Percentiles rank a stretch among this genome's conserved stretches.
phyloP scores from a whole-genome alignment of 495 filamentous ascomycete species.

The Sporormia fimetaria region DNA sequence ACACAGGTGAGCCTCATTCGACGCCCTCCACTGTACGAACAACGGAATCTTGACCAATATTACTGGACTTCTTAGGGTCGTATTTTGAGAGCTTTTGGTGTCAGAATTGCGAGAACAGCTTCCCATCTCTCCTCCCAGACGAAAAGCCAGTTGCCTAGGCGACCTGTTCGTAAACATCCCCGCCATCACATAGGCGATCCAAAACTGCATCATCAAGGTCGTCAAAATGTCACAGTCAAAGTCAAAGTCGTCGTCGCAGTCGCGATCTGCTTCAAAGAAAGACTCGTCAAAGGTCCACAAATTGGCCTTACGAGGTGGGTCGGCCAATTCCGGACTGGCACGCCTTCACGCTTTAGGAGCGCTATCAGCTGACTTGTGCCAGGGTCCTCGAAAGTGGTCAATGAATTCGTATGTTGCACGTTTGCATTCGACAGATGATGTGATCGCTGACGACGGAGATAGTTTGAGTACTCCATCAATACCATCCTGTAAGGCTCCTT shows the following conservation, averaged over 20 bases:
- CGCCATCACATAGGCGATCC: too few species aligned
- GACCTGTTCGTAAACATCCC: too few species aligned
- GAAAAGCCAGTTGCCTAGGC: too few species aligned
- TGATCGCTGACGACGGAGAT: not conserved
- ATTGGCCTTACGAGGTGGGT: constrained; percentile 73
- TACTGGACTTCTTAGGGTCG: too few species aligned
- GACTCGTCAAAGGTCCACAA: constrained; percentile 92
- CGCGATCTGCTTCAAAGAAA: constrained; percentile 41
- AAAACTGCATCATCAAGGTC: not conserved
- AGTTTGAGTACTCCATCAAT: constrained; percentile 87
- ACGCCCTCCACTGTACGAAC: too few species aligned
- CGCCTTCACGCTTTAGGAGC: not conserved
- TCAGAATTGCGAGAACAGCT: too few species aligned
- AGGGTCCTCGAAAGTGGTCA: constrained; percentile 77
- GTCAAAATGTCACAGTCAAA: constrained; percentile 25
- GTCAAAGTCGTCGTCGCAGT: constrained; percentile 17
- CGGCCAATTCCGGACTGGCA: not conserved
- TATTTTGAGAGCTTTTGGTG: too few species aligned
- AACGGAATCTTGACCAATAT: too few species aligned
- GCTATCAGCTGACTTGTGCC: not conserved
- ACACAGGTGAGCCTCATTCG: too few species aligned
- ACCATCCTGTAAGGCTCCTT: constrained; percentile 57
- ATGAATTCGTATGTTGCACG: constrained; percentile 69
- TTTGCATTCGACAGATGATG: not conserved
- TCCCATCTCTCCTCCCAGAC: too few species aligned